Evolutionary conservation across 768 basidiomycete genomes (phyloP).

Genomic region (Roridomyces roridus): DNA sequence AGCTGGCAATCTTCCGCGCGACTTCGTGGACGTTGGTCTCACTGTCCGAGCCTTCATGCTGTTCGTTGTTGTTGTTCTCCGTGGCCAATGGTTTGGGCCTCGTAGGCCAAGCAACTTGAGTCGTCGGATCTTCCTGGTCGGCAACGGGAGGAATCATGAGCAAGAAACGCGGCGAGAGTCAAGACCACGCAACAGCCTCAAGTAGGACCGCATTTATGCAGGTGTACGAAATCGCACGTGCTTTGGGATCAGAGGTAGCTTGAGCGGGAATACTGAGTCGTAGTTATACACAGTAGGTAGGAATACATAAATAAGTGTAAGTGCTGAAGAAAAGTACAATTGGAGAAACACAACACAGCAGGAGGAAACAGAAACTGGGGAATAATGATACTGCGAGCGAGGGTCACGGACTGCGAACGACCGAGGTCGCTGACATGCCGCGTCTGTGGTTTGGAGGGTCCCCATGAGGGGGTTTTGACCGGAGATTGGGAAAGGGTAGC

Average conservation of each 20-base stretch:
- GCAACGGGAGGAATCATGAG: constrained; percentile 69
- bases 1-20: background rate
- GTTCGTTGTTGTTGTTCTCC: constrained; percentile 17
- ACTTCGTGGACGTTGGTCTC: constrained; percentile 16
- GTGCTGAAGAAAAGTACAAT: constrained; percentile 22
- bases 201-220: too few relatives aligned
- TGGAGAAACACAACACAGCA: constrained; percentile 22
- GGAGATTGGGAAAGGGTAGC: constrained; percentile 66
- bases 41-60: constrained; percentile 10
- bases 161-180: background rate
- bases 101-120: constrained; percentile 80
- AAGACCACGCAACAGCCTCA: too few relatives aligned
- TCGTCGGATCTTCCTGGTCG: constrained; percentile 76
- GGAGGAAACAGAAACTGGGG: constrained; percentile 1
- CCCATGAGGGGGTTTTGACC: constrained; percentile 59
- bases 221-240: too few relatives aligned
- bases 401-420: constrained; percentile 46
- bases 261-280: constrained; percentile 7
- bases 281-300: constrained; percentile 25
- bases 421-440: constrained; percentile 57
- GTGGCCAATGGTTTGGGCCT: constrained; percentile 17
- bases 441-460: constrained; percentile 55
- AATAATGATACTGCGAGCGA: constrained; percentile 22
- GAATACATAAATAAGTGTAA: constrained; percentile 27
- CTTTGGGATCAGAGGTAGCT: background rate